phyloP scores from a whole-genome alignment of 768 basidiomycete genomes.

The Pholiota conissans region DNA sequence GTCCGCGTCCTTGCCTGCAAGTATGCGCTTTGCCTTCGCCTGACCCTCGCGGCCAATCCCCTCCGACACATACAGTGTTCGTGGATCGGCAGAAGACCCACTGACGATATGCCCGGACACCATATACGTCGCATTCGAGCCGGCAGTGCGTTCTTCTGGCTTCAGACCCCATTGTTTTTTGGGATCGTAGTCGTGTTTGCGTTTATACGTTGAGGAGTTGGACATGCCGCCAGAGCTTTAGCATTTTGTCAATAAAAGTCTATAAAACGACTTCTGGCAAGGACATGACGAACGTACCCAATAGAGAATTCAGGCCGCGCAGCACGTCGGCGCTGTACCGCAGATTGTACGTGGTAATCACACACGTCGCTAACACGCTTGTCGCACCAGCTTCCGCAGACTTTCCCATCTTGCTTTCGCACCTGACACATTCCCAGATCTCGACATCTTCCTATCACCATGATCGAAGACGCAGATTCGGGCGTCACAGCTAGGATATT shows the following conservation, averaged over 20 bases:
- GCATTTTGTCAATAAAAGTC: background rate
- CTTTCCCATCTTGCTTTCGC: constrained; percentile 72
- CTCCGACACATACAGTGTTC: constrained; percentile 60
- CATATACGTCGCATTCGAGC: constrained; percentile 64
- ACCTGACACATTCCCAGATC: constrained; percentile 89
- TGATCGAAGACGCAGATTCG: constrained; percentile 73
- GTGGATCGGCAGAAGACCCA: constrained; percentile 36
- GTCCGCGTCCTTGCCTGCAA: constrained; percentile 61
- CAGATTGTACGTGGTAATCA: constrained; percentile 87
- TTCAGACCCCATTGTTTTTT: constrained; percentile 74
- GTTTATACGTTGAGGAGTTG: constrained; percentile 46
- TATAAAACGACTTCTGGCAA: background rate
- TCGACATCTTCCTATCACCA: constrained; percentile 80
- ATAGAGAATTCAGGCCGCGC: constrained; percentile 83
- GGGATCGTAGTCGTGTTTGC: constrained; percentile 64
- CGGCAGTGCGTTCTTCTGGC: constrained; percentile 41
- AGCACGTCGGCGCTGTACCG: constrained; percentile 72
- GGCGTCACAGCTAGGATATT: constrained; percentile 91
- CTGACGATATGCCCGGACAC: constrained; percentile 77
- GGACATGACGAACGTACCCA: constrained; percentile 54
- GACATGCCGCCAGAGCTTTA: constrained; percentile 76
- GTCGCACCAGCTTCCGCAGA: constrained; percentile 90
- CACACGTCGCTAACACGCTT: constrained; percentile 84
- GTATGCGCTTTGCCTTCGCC: constrained; percentile 67
- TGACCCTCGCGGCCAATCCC: constrained; percentile 80